phyloP scores from a whole-genome alignment of 208 protist genomes.

The Leishmania mexicana region DNA sequence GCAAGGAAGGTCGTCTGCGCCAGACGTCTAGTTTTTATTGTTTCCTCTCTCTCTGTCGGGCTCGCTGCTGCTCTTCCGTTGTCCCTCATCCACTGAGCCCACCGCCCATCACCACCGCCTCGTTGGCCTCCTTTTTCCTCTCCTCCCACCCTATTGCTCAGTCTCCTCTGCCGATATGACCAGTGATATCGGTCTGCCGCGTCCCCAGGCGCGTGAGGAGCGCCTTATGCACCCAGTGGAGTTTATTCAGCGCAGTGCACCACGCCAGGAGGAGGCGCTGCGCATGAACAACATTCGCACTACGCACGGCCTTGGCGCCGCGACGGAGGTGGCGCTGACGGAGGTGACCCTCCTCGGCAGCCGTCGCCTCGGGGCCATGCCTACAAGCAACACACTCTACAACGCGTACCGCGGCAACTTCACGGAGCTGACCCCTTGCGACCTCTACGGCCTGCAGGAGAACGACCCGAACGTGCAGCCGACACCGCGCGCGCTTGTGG shows the following conservation, averaged over 20 bases:
- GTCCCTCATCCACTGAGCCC: not conserved
- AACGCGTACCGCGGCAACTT: constrained; percentile 79
- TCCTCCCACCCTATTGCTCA: not conserved
- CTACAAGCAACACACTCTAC: constrained; percentile 79
- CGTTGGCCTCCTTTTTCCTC: not conserved
- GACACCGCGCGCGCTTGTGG: constrained; percentile 71
- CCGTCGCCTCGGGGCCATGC: constrained; percentile 75
- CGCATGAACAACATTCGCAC: constrained; percentile 85
- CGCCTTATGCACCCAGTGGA: constrained; percentile 84
- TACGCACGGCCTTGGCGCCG: constrained; percentile 76
- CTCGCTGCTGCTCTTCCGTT: not conserved
- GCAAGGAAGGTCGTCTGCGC: not conserved
- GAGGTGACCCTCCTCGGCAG: constrained; percentile 74
- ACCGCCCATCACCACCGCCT: not conserved
- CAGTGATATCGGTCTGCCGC: constrained; percentile 61
- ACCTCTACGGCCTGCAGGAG: constrained; percentile 83
- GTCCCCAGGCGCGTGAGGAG: constrained; percentile 52
- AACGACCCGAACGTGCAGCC: constrained; percentile 89
- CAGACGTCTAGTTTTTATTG: not conserved
- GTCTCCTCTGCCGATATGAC: constrained; percentile 5
- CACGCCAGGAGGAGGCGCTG: constrained; percentile 75
- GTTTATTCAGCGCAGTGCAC: constrained; percentile 76
- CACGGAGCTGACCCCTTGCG: constrained; percentile 61
- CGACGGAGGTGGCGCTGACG: constrained; percentile 69
- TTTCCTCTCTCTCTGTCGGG: not conserved